Evolutionary conservation across 2,329 filamentous ascomycete species (phyloP).

Genomic region (Penicillium oxalicum): DNA sequence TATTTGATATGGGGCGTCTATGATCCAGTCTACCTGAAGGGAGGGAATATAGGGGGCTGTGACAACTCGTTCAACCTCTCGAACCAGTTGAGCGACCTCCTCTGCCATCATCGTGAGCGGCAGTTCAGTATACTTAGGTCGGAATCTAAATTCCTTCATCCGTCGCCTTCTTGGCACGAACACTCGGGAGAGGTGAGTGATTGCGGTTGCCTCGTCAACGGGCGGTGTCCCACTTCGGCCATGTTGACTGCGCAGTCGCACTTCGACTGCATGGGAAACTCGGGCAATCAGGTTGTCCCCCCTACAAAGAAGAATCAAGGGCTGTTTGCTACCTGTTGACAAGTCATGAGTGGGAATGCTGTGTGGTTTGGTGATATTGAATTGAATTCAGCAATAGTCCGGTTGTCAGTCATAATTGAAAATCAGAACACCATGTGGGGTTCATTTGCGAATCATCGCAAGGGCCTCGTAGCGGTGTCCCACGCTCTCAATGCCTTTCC

Average conservation of each 20-base stretch:
- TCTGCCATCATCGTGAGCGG: constrained; percentile 21
- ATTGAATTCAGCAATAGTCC: too few relatives aligned
- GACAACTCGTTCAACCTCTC: constrained; percentile 44
- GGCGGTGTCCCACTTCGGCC: not conserved
- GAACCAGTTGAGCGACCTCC: constrained; percentile 22
- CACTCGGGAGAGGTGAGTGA: constrained; percentile 5
- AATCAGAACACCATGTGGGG: not conserved
- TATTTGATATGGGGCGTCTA: not conserved
- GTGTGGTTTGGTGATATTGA: too few relatives aligned
- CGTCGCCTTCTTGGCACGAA: not conserved
- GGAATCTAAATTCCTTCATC: too few relatives aligned
- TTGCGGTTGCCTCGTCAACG: constrained; percentile 13
- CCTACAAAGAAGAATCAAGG: too few relatives aligned
- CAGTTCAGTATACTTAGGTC: too few relatives aligned
- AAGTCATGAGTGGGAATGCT: too few relatives aligned
- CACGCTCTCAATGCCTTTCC: not conserved
- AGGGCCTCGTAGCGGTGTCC: not conserved
- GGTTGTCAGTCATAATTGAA: too few relatives aligned
- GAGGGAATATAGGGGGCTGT: constrained; percentile 47
- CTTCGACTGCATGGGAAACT: too few relatives aligned
- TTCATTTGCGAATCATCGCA: not conserved
- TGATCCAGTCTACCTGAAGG: constrained; percentile 39
- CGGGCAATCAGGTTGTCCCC: too few relatives aligned
- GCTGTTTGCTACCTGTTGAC: too few relatives aligned
- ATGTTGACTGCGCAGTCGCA: not conserved